These are phyloP conservation scores for Ichthyophthirius multifiliis DNA, from an alignment of 169 alveolate species.

Conservation along the genomic window DNA sequence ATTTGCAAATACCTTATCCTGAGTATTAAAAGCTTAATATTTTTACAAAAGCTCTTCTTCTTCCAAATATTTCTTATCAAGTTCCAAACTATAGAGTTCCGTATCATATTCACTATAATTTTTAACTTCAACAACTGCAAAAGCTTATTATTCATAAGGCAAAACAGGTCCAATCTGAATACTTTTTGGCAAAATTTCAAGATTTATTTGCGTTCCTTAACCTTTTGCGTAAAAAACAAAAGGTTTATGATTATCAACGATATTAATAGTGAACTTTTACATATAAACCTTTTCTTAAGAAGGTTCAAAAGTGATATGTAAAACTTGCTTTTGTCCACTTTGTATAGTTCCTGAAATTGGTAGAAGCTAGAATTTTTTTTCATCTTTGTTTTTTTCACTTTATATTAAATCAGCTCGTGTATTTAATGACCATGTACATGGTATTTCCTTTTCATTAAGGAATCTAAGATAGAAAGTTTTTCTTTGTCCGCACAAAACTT, in stretches of 20 bases:
- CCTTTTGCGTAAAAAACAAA: slow-evolving; percentile 77
- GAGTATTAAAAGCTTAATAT: slow-evolving; percentile 67
- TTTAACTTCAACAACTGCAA: slow-evolving; percentile 74
- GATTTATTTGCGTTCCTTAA: slow-evolving; percentile 66
- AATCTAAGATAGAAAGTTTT: slow-evolving; percentile 80
- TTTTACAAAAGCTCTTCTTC: slow-evolving; percentile 87
- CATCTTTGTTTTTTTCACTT: slow-evolving; percentile 74
- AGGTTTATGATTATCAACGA: slow-evolving; percentile 86
- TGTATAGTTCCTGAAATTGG: slow-evolving; percentile 81
- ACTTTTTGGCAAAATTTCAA: slow-evolving; percentile 64
- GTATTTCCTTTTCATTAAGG: slow-evolving; percentile 87
- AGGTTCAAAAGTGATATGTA: slow-evolving; percentile 87
- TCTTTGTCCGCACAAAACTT: slow-evolving; percentile 83
- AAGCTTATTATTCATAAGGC: slow-evolving; percentile 85
- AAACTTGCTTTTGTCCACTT: slow-evolving; percentile 80
- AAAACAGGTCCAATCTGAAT: slow-evolving; percentile 88
- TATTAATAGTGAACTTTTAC: slow-evolving; percentile 79
- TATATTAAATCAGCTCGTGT: slow-evolving; percentile 77
- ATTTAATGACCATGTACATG: slow-evolving; percentile 87
- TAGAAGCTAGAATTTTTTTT: slow-evolving; percentile 65
- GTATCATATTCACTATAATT: slow-evolving; percentile 89
- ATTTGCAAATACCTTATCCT: slow-evolving; percentile 46
- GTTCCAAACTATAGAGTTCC: slow-evolving; percentile 88
- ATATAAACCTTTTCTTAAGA: slow-evolving; percentile 69
- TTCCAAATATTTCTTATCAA: slow-evolving; percentile 82